phyloP scores from a whole-genome alignment of 23 red algal species.

The Cyanidiococcus yangmingshanensis region DNA sequence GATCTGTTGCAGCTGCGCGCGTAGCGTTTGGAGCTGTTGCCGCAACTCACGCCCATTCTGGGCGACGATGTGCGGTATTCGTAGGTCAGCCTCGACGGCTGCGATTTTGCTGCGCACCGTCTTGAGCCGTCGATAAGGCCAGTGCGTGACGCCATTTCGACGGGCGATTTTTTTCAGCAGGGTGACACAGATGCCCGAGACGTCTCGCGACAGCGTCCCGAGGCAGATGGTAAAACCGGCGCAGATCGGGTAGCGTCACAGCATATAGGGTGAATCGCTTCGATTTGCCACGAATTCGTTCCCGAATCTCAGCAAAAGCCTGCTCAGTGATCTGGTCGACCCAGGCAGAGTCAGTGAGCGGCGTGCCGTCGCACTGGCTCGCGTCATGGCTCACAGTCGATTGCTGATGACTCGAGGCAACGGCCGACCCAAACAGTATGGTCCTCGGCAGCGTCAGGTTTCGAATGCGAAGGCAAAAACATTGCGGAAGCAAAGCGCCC shows the following conservation, averaged over 20 bases:
- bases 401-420: too few species aligned
- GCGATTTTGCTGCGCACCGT: constrained; percentile 15
- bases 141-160: constrained; percentile 26
- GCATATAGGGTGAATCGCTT: neutral
- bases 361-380: too few species aligned
- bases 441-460: too few species aligned
- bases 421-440: too few species aligned
- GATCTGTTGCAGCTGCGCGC: neutral
- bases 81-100: constrained; percentile 1
- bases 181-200: constrained; percentile 32
- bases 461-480: too few species aligned
- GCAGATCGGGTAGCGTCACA: constrained; percentile 18
- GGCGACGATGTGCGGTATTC: neutral
- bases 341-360: neutral
- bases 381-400: too few species aligned
- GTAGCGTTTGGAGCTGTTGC: neutral
- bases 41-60: neutral
- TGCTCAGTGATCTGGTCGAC: neutral
- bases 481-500: too few species aligned
- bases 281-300: constrained; percentile 17
- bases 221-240: constrained; percentile 20
- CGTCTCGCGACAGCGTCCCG: constrained; percentile 26
- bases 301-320: neutral
- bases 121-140: constrained; percentile 31
- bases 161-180: constrained; percentile 42